Percentiles rank a stretch among this genome's conserved stretches.
Conservation (phyloP, 2,329 filamentous ascomycete species). For the Cryphonectria nitschkei region DNA sequence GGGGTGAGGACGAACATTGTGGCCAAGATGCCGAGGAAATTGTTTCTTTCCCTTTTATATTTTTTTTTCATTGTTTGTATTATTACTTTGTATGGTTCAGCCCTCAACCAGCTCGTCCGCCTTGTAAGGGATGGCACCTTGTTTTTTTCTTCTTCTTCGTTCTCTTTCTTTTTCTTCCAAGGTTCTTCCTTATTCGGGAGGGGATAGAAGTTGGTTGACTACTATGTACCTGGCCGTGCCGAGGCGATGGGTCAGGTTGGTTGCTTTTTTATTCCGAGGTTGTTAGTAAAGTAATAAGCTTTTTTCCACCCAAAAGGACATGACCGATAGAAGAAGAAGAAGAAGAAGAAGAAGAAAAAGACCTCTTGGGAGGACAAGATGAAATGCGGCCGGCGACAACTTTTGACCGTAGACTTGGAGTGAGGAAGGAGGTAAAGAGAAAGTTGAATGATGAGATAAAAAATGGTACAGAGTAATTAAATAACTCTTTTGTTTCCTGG, state of each 20-base stretch:
- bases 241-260: background rate
- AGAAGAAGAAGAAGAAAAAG: background rate
- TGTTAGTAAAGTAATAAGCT: background rate
- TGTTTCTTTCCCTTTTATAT: background rate
- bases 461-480: background rate
- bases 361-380: background rate
- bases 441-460: background rate
- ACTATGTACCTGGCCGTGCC: background rate
- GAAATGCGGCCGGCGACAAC: background rate
- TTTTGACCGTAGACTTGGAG: too few relatives aligned
- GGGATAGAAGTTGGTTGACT: background rate
- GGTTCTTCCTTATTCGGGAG: too few relatives aligned
- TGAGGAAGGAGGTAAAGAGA: too few relatives aligned
- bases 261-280: background rate
- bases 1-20: background rate
- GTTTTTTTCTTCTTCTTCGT: too few relatives aligned
- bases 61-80: too few relatives aligned
- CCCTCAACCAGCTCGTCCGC: background rate
- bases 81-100: background rate
- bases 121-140: too few relatives aligned
- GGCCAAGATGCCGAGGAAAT: background rate
- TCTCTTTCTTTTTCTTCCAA: too few relatives aligned
- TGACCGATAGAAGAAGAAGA: background rate
- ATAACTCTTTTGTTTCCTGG: background rate
- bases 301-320: background rate